These are phyloP conservation scores for Pseudogymnoascus sp. DNA, from an alignment of 2,329 filamentous ascomycete species.

Conservation along the genomic window DNA sequence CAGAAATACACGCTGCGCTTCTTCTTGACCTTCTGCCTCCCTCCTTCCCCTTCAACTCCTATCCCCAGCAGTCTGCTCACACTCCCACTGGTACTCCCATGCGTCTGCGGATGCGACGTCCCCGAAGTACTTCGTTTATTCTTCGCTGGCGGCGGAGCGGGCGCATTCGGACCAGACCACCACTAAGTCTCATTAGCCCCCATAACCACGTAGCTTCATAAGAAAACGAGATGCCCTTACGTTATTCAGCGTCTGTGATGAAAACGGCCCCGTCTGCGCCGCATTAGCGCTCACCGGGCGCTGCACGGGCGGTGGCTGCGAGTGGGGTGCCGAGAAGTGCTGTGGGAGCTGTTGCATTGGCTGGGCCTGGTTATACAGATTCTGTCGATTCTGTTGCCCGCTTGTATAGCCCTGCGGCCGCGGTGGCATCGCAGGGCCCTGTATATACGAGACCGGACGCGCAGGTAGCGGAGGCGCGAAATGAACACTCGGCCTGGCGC, in stretches of 20 bases:
- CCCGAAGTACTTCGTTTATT: not conserved
- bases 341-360: slow-evolving; percentile 15
- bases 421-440: not conserved
- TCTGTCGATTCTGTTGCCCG: not conserved
- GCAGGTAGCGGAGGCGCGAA: slow-evolving; percentile 14
- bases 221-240: not conserved
- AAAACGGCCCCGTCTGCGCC: slow-evolving; percentile 2
- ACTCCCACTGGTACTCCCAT: not conserved
- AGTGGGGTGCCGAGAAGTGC: slow-evolving; percentile 24
- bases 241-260: slow-evolving; percentile 11
- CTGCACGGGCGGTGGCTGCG: slow-evolving; percentile 20
- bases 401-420: not conserved
- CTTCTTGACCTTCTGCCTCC: slow-evolving; percentile 9
- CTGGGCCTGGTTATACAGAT: slow-evolving; percentile 9
- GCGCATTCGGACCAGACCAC: not conserved
- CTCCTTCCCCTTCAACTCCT: not conserved
- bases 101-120: not conserved
- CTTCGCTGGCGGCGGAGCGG: not conserved
- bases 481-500: slow-evolving; percentile 9
- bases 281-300: slow-evolving; percentile 22
- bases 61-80: not conserved
- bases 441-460: slow-evolving; percentile 7
- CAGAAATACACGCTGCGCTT: slow-evolving; percentile 10
- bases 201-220: not conserved
- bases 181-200: not conserved